phyloP scores from a whole-genome alignment of 176 grass and related monocot genomes.

The Eleusine coracana region DNA sequence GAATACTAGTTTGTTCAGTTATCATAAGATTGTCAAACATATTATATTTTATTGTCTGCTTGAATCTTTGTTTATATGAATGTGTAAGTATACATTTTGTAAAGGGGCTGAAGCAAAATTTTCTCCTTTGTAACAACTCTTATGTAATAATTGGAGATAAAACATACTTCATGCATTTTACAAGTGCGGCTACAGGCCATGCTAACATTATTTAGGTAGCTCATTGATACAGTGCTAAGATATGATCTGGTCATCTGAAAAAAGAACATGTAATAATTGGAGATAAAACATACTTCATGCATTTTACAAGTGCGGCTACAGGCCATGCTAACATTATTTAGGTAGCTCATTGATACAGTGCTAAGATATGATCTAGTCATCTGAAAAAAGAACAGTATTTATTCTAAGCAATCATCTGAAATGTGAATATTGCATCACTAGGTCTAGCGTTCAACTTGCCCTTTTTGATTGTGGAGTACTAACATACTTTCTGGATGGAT shows the following conservation, averaged over 20 bases:
- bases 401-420: neutral
- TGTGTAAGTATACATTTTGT: neutral
- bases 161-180: neutral
- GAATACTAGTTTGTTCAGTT: conserved; percentile 9
- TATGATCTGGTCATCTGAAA: neutral
- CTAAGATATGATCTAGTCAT: neutral
- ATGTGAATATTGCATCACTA: neutral
- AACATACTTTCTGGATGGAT: neutral
- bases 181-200: neutral
- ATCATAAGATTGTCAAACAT: neutral
- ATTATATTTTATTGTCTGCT: neutral
- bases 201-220: neutral
- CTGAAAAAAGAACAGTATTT: neutral
- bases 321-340: neutral
- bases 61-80: neutral
- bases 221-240: neutral
- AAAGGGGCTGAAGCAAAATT: neutral
- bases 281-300: neutral
- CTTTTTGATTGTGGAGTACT: neutral
- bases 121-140: neutral
- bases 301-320: neutral
- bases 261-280: neutral
- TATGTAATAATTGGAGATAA: neutral
- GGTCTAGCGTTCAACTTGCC: neutral
- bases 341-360: neutral